Conservation (phyloP, 805 yeast species). For the Huiozyma sinensis region DNA sequence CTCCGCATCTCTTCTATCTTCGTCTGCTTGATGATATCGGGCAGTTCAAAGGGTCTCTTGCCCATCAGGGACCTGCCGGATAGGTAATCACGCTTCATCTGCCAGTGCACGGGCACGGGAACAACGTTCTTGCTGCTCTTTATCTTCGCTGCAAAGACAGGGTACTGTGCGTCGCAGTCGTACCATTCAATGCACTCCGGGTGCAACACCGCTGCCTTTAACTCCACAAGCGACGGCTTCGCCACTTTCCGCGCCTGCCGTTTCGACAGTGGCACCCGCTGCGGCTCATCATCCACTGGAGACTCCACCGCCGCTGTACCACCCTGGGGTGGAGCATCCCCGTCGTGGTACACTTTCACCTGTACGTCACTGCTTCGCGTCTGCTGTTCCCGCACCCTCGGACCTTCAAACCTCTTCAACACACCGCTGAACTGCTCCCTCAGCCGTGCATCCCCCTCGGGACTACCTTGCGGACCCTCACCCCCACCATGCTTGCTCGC, state of each 20-base stretch:
- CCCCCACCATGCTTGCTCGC: background rate
- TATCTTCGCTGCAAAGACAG: conserved; percentile 50
- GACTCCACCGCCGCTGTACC: background rate
- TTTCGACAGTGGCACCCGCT: conserved; percentile 18
- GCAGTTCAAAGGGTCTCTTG: conserved; percentile 64
- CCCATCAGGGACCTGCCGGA: conserved; percentile 56
- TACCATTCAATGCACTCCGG: conserved; percentile 82
- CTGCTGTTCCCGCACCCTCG: conserved; percentile 1
- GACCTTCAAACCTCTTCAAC: conserved; percentile 4
- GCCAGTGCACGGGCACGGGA: conserved; percentile 83
- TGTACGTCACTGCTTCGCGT: background rate
- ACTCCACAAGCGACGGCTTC: conserved; percentile 53
- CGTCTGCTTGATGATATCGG: conserved; percentile 66
- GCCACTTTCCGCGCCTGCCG: conserved; percentile 41
- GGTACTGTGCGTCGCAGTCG: conserved; percentile 79
- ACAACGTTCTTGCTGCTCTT: conserved; percentile 58
- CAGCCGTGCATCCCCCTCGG: conserved; percentile 10
- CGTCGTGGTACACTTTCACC: conserved; percentile 1
- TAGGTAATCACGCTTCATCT: conserved; percentile 61
- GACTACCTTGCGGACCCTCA: conserved; percentile 2
- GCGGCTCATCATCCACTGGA: conserved; percentile 13
- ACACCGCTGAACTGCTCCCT: conserved; percentile 12
- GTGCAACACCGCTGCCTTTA: conserved; percentile 47
- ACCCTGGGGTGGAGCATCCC: background rate
- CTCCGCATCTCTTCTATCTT: conserved; percentile 84